Evolutionary conservation across 1,284 basidiomycete species (phyloP), one percentile per base, ranked within the genome.

Genomic region (Inonotus hispidus): DNA sequence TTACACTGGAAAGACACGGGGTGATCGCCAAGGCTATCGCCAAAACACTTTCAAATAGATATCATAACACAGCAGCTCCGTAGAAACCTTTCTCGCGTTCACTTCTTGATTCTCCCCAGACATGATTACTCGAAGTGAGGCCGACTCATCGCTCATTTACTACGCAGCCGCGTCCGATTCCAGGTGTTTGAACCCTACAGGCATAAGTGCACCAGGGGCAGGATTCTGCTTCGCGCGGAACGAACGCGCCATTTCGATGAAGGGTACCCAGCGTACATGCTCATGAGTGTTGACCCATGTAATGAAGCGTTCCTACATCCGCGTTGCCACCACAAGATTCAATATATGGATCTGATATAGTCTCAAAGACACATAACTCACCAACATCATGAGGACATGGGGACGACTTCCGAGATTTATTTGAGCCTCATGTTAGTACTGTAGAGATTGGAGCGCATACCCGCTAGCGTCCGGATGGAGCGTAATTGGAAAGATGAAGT

Each of bases 391-490:
- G 8, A 90, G 73, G n/a, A 90, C 86, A 71, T 81, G 76, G 23
- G 78, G 77, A 8, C 80, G 76, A 7, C 75, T 78, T 52, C 19
- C 25, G 16, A 10, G 21, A 52, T 29, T 35, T 35, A 52, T 11
- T 52, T 16, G 10, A 32, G 11, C 11, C 14, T n/a, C 29, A 16
- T 19, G 2, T 3, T 2, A 77, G 65, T 25, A 65, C 61, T 29
- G 67, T 56, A 52, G 11, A 50, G 16, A 35, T 35, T 8, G 23
- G 37, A 49, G 11, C 11, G 35, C 79, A 70, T 69, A 84, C 81
- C 86, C 85, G 67, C 84, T 85, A 16, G 89, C 87, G 64, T 92
- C 89, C 0, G 88, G 89, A 67, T 90, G 88, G 32, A 91, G 87
- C 0, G 89, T 90, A 63, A 90, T 82, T 0, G 88, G 87, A 66